Evolutionary conservation across 352 stramenopile species (phyloP), one percentile per base, ranked within the genome.

Genomic region (Phytophthora multivora): DNA sequence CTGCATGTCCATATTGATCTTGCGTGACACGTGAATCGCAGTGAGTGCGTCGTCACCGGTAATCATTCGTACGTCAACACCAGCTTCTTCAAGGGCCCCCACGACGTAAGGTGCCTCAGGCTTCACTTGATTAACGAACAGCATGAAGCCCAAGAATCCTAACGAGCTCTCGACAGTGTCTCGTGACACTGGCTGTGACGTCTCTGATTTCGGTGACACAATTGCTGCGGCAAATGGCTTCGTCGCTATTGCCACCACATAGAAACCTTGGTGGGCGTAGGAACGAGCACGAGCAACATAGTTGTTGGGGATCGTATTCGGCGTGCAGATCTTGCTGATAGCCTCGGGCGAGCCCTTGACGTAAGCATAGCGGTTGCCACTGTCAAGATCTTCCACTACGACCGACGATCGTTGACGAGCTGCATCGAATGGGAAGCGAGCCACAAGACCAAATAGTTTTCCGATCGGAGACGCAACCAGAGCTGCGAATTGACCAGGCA

Each of bases 101-200:
- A 98, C 87, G 0, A 97, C 91, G 42, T 83, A 84, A 15, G 75
- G 73, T 1, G 89, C 83, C 43, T 97, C 86, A n/a, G 81, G 63
- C 57, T 96, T 96, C 51, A 98, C 83, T 51, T 86, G 75, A 66
- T 98, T 98, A 16, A 89, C 63, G 68, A 97, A 98, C 6, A 96
- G 75, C 18, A 97, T 65, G 33, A 97, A 90, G 21, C 93, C 91
- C 15, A 90, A 11, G 63, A 97, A 97, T 19, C 59, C 68, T 3
- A 97, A 57, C 6, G 80, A 77, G 7, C 58, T 80, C 48, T 98
- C 92, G 57, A 97, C 80, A 2, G 85, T 67, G 40, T 92, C 88
- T 23, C 91, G 89, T 31, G 71, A 51, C 0, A 78, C 66, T 10
- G 84, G 64, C 38, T 88, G 71, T 0, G 74, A 62, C 1, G 70